These are phyloP conservation scores for Xylariaceae sp. DNA, from an alignment of 2,329 filamentous ascomycete species.

Conservation along the genomic window DNA sequence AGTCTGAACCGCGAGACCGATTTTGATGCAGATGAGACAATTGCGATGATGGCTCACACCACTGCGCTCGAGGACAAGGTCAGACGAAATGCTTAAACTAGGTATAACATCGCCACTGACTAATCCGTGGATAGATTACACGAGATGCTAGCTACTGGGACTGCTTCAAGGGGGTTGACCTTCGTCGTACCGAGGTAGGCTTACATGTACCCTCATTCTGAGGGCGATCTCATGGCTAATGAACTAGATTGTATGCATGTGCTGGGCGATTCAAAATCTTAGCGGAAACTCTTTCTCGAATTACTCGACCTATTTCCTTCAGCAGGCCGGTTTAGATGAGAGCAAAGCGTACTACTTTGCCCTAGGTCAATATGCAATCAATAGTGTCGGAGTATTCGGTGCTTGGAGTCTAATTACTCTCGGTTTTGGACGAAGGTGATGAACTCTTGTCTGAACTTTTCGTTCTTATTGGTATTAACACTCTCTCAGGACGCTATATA, in stretches of 20 bases:
- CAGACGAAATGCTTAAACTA: background rate
- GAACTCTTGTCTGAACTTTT: constrained; percentile 1
- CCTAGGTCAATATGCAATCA: constrained; percentile 71
- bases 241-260: constrained; percentile 63
- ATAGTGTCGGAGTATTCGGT: constrained; percentile 81
- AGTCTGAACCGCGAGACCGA: constrained; percentile 67
- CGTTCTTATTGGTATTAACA: constrained; percentile 39
- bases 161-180: constrained; percentile 81
- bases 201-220: background rate
- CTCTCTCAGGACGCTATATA: constrained; percentile 58
- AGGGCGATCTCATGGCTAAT: constrained; percentile 4
- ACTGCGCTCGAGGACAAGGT: constrained; percentile 75
- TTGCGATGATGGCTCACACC: constrained; percentile 93
- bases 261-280: constrained; percentile 68
- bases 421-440: constrained; percentile 71
- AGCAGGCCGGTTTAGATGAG: constrained; percentile 61
- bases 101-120: background rate
- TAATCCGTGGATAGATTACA: constrained; percentile 60
- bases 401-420: constrained; percentile 81
- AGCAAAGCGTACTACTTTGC: constrained; percentile 63
- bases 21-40: constrained; percentile 82
- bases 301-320: constrained; percentile 67
- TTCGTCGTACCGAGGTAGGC: constrained; percentile 76
- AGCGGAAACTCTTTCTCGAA: constrained; percentile 69
- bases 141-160: constrained; percentile 76